These are phyloP conservation scores for Davidsoniella virescens DNA, from an alignment of 2,329 filamentous ascomycete species.

Conservation along the genomic window DNA sequence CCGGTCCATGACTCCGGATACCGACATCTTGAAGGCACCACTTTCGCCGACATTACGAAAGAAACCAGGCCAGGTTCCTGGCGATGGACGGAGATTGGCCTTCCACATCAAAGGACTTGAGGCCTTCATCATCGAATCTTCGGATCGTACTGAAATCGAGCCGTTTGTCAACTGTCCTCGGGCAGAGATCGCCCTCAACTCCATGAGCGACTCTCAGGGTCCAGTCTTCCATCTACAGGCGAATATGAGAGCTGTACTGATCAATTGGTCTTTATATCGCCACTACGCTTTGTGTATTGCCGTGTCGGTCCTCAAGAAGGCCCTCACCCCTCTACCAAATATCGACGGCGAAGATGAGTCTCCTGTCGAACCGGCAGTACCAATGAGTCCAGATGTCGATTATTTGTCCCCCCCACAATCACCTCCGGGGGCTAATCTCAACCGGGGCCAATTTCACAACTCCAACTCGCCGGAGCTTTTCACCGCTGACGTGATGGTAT, in stretches of 20 bases:
- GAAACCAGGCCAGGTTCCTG: conserved; percentile 38
- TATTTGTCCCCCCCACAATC: conserved; percentile 24
- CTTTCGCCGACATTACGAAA: conserved; percentile 19
- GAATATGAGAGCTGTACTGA: conserved; percentile 57
- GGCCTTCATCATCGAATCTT: conserved; percentile 75
- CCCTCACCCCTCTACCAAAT: conserved; percentile 14
- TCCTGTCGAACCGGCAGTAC: conserved; percentile 14
- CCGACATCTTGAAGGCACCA: conserved; percentile 35
- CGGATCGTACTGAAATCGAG: conserved; percentile 69
- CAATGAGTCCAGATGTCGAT: conserved; percentile 14
- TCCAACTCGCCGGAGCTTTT: conserved; percentile 43
- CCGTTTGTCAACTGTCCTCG: conserved; percentile 74
- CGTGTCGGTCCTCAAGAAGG: conserved; percentile 44
- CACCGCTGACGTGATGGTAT: conserved; percentile 66
- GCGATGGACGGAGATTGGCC: conserved; percentile 67
- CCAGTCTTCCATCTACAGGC: conserved; percentile 79
- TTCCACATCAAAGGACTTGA: conserved; percentile 73
- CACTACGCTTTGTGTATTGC: conserved; percentile 84
- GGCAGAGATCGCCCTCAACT: conserved; percentile 75
- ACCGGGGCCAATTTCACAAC: conserved; percentile 4
- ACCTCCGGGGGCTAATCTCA: conserved; percentile 6
- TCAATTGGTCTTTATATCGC: conserved; percentile 85
- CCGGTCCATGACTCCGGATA: conserved; percentile 52
- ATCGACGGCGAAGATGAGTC: conserved; percentile 1
- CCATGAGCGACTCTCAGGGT: conserved; percentile 71